Percentiles rank a stretch among this genome's conserved stretches.
phyloP scores from a whole-genome alignment of 495 filamentous ascomycete species.

The Neurospora terricola region DNA sequence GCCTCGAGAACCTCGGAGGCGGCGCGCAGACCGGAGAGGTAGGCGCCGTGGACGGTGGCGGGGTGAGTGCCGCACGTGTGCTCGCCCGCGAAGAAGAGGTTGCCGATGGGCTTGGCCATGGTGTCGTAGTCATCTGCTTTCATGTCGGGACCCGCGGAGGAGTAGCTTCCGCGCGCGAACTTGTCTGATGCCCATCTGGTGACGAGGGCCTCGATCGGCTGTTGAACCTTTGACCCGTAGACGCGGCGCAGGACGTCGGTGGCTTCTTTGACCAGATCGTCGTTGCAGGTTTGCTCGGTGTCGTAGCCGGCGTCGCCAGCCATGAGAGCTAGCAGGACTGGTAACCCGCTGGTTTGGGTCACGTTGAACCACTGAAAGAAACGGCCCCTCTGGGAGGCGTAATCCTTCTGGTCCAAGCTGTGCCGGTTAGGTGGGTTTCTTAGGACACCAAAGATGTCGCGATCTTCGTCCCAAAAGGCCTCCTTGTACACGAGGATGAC shows the following conservation, averaged over 20 bases:
- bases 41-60: constrained; percentile 93
- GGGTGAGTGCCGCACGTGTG: constrained; percentile 92
- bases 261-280: constrained; percentile 67
- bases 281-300: constrained; percentile 65
- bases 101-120: constrained; percentile 79
- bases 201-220: constrained; percentile 77
- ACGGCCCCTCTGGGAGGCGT: constrained; percentile 53
- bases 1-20: constrained; percentile 74
- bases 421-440: constrained; percentile 50
- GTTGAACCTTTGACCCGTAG: constrained; percentile 44
- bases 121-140: constrained; percentile 82
- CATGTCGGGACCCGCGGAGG: constrained; percentile 74
- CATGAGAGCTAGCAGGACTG: constrained; percentile 87
- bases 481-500: constrained; percentile 82
- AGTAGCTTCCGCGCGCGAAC: constrained; percentile 88
- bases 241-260: constrained; percentile 61
- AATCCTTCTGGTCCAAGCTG: constrained; percentile 43
- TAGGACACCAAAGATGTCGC: constrained; percentile 90
- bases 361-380: constrained; percentile 99
- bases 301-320: constrained; percentile 89
- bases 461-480: constrained; percentile 85
- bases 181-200: constrained; percentile 89
- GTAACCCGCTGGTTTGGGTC: constrained; percentile 75
- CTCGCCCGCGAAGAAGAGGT: constrained; percentile 93
- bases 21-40: constrained; percentile 82